These are phyloP conservation scores for Oidiodendron maius DNA, from an alignment of 495 filamentous ascomycete genomes.

Conservation along the genomic window DNA sequence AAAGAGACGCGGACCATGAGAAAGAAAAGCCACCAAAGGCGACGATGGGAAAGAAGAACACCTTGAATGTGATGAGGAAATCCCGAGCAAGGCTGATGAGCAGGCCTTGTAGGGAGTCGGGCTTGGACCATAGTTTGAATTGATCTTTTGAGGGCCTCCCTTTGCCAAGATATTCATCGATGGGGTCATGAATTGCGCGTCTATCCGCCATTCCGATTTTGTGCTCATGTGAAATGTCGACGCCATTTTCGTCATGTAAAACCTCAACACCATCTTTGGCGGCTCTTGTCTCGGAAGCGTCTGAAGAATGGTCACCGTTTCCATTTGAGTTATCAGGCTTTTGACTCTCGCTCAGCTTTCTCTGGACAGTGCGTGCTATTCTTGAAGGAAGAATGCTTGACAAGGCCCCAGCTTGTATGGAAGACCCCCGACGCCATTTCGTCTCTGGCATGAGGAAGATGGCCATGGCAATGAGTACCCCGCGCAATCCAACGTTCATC, in stretches of 20 bases:
- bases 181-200: too few species aligned
- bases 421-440: slow-evolving; percentile 54
- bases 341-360: too few species aligned
- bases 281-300: too few species aligned
- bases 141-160: slow-evolving; percentile 48
- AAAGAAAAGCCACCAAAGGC: background rate
- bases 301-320: too few species aligned
- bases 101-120: slow-evolving; percentile 31
- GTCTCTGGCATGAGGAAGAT: slow-evolving; percentile 55
- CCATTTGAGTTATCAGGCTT: too few species aligned
- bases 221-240: too few species aligned
- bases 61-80: background rate
- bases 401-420: too few species aligned
- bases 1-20: background rate
- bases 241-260: too few species aligned
- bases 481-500: slow-evolving; percentile 46
- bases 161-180: slow-evolving; percentile 28
- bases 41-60: background rate
- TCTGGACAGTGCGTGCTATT: too few species aligned
- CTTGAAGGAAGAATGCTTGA: too few species aligned
- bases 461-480: slow-evolving; percentile 34
- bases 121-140: slow-evolving; percentile 45
- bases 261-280: too few species aligned
- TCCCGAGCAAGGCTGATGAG: slow-evolving; percentile 27
- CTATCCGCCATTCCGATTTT: too few species aligned